These are phyloP conservation scores for Rhodotorula kratochvilovae DNA, from an alignment of 768 basidiomycete species.

Conservation along the genomic window DNA sequence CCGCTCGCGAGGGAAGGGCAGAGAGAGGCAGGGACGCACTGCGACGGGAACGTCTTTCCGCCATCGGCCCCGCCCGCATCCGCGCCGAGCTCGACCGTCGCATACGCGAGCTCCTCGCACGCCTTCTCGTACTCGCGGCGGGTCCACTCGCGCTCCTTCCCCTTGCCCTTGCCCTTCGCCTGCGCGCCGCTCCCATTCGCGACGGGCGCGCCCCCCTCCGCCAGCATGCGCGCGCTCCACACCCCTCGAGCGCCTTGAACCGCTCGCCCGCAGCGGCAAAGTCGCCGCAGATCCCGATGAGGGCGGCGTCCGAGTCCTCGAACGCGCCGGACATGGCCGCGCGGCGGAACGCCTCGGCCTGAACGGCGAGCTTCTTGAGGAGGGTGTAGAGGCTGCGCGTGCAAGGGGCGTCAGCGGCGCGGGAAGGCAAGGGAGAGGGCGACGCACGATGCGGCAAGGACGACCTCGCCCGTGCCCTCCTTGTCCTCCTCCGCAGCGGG, in stretches of 20 bases:
- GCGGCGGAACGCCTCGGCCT: conserved; percentile 55
- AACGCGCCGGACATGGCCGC: conserved; percentile 48
- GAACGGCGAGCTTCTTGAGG: conserved; percentile 57
- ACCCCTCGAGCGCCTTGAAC: conserved; percentile 1
- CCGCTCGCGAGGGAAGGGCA: not conserved
- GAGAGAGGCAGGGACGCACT: not conserved
- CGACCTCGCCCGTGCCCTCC: not conserved
- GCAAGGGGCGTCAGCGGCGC: not conserved
- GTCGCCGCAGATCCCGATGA: conserved; percentile 46
- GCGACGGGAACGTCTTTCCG: conserved; percentile 1
- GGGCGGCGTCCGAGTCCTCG: conserved; percentile 36
- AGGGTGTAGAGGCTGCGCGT: conserved; percentile 48
- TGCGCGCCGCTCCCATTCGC: not conserved
- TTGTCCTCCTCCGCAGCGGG: not conserved
- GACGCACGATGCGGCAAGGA: conserved; percentile 47
- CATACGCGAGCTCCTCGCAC: conserved; percentile 56
- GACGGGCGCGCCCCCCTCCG: too few relatives aligned
- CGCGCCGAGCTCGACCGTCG: conserved; percentile 46
- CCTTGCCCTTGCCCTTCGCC: conserved; percentile 10
- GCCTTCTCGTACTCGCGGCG: conserved; percentile 52
- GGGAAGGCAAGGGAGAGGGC: conserved; percentile 33
- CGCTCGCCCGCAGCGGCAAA: conserved; percentile 54
- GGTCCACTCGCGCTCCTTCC: conserved; percentile 45
- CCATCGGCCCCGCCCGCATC: not conserved
- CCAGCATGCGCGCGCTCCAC: conserved; percentile 36